Base-by-base conservation (phyloP, 306 rosid species). In the Cucurbita argyrosperma region DNA sequence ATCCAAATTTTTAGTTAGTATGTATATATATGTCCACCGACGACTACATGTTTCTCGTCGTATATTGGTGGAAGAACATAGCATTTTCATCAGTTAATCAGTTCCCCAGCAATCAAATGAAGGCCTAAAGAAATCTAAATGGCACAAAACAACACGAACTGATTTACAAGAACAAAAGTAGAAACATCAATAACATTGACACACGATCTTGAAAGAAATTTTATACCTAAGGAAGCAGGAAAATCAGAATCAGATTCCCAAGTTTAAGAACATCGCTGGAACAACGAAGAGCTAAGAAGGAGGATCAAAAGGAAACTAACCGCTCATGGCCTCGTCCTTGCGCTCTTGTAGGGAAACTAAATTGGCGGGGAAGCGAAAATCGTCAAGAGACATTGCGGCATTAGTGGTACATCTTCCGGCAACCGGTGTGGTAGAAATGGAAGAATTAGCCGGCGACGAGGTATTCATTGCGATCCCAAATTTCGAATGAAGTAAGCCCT, bases 381-480 rank as follows among this genome's bases (percentile, higher is more conserved):
- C 96, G 23, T 93, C 98, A 0, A 73, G 49, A 13, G 97, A 83
- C 76, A 85, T 19, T 16, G 90, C 74, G 0, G 86, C 87, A 58
- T 70, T 86, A 81, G 87, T 76, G 69, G 78, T 45, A 23, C 51
- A 85, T 6, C 86, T 92, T 26, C 97, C 96, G 0, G 72, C 84
- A 19, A 85, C 82, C 38, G 92, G 86, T 39, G 97, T 85, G 39
- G 96, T 85, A 1, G 98, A 92, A 15, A 85, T 65, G 37, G 93
- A 90, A 30, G 97, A 93, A 82, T 89, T 86, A 12, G 97, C 92
- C 10, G 96, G 96, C 3, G 97, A 90, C 42, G 98, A 80, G 78
- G 82, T 84, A 52, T 83, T 90, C 97, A 88, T 88, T 30, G 54
- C 3, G 50, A 35, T 14, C 21, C 19, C 66, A n/a, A 38, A 16